phyloP scores from a whole-genome alignment of 164 flowering plant genomes.

The Vitis rupestris region DNA sequence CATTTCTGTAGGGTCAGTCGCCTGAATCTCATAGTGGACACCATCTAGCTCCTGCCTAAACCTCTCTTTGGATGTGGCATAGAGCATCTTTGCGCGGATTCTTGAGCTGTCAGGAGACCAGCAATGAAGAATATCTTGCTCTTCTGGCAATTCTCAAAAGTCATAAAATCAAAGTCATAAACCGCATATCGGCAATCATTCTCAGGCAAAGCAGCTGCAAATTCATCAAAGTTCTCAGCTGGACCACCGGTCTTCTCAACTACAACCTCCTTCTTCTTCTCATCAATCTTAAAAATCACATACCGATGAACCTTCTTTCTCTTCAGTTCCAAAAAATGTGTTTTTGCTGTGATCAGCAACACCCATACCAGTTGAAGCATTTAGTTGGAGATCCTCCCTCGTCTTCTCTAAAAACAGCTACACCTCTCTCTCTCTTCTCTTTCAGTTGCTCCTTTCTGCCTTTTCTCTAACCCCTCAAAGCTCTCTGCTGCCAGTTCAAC shows the following conservation, averaged over 20 bases:
- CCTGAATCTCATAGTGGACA: constrained; percentile 70
- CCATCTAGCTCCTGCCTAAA: constrained; percentile 60
- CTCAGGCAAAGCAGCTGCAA: constrained; percentile 70
- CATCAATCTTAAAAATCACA: constrained; percentile 80
- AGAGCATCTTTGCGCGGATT: constrained; percentile 72
- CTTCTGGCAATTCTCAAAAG: constrained; percentile 83
- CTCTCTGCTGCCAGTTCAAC: too few relatives aligned
- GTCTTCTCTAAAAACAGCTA: too few relatives aligned
- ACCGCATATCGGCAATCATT: constrained; percentile 87
- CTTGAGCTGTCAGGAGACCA: constrained; percentile 67
- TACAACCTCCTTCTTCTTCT: constrained; percentile 72
- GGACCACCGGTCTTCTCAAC: constrained; percentile 86
- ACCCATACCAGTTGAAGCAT: too few relatives aligned
- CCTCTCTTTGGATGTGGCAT: constrained; percentile 72
- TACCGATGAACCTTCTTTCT: constrained; percentile 75
- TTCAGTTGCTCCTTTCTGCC: too few relatives aligned
- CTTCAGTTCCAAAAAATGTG: constrained; percentile 60
- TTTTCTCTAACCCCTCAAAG: too few relatives aligned
- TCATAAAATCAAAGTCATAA: constrained; percentile 80
- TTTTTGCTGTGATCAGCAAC: too few relatives aligned
- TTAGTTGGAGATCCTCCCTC: too few relatives aligned
- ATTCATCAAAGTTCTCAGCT: constrained; percentile 77
- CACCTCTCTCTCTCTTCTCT: too few relatives aligned
- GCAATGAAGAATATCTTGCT: constrained; percentile 92
- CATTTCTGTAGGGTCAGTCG: constrained; percentile 77